Percentiles rank a stretch among this genome's conserved stretches.
phyloP scores from a whole-genome alignment of 2,329 filamentous ascomycete genomes.

The Aaosphaeria arxii region DNA sequence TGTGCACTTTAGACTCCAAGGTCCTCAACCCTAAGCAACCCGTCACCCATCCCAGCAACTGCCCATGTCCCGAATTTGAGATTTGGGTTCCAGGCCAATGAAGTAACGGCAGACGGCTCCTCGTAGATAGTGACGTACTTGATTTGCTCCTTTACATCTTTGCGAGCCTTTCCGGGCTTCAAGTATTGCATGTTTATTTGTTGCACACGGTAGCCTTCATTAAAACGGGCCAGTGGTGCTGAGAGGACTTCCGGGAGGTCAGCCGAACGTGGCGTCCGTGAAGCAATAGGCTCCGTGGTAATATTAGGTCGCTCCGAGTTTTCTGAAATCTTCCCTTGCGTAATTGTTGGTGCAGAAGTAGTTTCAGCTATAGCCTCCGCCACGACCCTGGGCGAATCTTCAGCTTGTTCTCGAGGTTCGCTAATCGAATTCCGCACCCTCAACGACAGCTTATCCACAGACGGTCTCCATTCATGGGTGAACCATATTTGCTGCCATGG shows the following conservation, averaged over 20 bases:
- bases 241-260: constrained; percentile 11
- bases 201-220: constrained; percentile 41
- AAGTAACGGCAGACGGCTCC: constrained; percentile 42
- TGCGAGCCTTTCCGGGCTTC: background rate
- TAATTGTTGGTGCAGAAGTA: background rate
- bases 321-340: background rate
- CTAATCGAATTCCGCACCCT: background rate
- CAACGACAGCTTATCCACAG: constrained; percentile 5
- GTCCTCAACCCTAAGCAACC: constrained; percentile 50
- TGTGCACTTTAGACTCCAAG: constrained; percentile 23
- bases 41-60: constrained; percentile 48
- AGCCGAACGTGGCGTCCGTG: background rate
- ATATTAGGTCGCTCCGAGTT: too few species aligned
- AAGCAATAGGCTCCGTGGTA: too few species aligned
- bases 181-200: constrained; percentile 23
- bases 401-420: background rate
- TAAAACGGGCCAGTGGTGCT: constrained; percentile 33
- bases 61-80: constrained; percentile 49
- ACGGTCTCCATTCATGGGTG: constrained; percentile 52
- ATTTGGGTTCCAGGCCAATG: constrained; percentile 53
- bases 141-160: constrained; percentile 17
- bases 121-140: constrained; percentile 44
- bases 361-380: background rate
- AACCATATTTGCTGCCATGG: constrained; percentile 58
- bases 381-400: background rate